Percentiles rank a stretch among this genome's conserved stretches.
Conservation (phyloP, 2,329 filamentous ascomycete genomes). For the Alternaria dauci region DNA sequence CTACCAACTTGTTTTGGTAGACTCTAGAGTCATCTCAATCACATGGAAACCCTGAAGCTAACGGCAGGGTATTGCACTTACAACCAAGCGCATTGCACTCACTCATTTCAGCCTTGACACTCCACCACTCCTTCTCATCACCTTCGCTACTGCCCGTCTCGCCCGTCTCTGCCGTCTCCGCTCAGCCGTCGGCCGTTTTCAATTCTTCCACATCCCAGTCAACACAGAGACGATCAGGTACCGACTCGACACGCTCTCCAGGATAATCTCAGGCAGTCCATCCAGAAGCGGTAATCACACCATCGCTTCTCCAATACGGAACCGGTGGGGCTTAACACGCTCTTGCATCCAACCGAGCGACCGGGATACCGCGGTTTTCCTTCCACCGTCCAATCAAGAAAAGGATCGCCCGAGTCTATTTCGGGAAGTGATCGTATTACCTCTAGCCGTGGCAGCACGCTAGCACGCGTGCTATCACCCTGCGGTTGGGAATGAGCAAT, state of each 20-base stretch:
- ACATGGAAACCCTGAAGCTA: not conserved
- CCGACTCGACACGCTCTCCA: slow-evolving; percentile 19
- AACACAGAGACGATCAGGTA: slow-evolving; percentile 15
- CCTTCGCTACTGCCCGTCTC: slow-evolving; percentile 26
- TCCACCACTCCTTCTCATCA: not conserved
- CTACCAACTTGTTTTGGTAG: not conserved
- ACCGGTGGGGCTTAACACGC: slow-evolving; percentile 31
- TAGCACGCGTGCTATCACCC: slow-evolving; percentile 13
- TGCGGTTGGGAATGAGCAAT: slow-evolving; percentile 19
- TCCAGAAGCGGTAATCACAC: slow-evolving; percentile 25
- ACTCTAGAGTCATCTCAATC: not conserved
- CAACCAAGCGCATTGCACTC: slow-evolving; percentile 7
- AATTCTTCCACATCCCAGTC: slow-evolving; percentile 20
- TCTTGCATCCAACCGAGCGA: slow-evolving; percentile 39
- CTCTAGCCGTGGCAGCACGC: slow-evolving; percentile 12
- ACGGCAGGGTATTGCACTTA: not conserved
- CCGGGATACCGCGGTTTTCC: slow-evolving; percentile 33
- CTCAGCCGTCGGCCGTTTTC: not conserved
- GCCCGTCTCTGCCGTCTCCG: not conserved
- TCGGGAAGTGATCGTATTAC: slow-evolving; percentile 18
- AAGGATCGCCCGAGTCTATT: slow-evolving; percentile 31
- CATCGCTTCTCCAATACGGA: slow-evolving; percentile 28
- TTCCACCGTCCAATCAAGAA: slow-evolving; percentile 27
- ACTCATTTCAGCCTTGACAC: slow-evolving; percentile 13
- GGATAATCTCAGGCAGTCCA: slow-evolving; percentile 26